Conservation (phyloP, 1,139 yeast genomes). For the Casaregolazyma suthepensis region DNA sequence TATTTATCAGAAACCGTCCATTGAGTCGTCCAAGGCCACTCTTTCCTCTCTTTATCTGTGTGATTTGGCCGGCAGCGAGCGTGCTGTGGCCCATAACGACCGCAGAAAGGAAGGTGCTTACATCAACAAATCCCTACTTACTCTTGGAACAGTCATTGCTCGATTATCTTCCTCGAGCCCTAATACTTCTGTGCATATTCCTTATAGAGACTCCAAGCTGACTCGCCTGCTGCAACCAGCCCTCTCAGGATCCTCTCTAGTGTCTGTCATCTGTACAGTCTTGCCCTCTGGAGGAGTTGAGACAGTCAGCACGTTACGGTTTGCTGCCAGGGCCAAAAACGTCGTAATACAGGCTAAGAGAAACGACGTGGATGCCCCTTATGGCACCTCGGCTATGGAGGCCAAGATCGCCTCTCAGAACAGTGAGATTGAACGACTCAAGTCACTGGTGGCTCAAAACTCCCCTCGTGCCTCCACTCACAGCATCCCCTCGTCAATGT, state of each 20-base stretch:
- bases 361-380: slow-evolving; percentile 26
- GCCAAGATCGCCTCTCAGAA: slow-evolving; percentile 28
- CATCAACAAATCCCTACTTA: slow-evolving; percentile 82
- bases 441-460: slow-evolving; percentile 2
- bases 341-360: slow-evolving; percentile 63
- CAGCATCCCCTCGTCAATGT: slow-evolving; percentile 12
- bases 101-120: slow-evolving; percentile 89
- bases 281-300: slow-evolving; percentile 66
- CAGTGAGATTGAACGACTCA: slow-evolving; percentile 3
- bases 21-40: slow-evolving; percentile 25
- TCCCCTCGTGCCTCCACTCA: neutral
- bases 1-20: slow-evolving; percentile 39
- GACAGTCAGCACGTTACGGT: slow-evolving; percentile 78
- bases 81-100: slow-evolving; percentile 75
- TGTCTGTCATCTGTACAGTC: slow-evolving; percentile 84
- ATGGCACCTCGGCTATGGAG: slow-evolving; percentile 28
- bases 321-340: slow-evolving; percentile 91
- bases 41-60: slow-evolving; percentile 71
- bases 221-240: slow-evolving; percentile 89
- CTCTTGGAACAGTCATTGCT: slow-evolving; percentile 84
- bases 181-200: slow-evolving; percentile 52
- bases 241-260: slow-evolving; percentile 76
- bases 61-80: slow-evolving; percentile 94
- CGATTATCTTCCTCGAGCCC: slow-evolving; percentile 39
- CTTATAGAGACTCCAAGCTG: slow-evolving; percentile 86